A percentile compares a stretch with the other conserved stretches of the same genome.
These are phyloP conservation scores for Striga asiatica DNA, from an alignment of 257 asterid species.

Conservation along the genomic window DNA sequence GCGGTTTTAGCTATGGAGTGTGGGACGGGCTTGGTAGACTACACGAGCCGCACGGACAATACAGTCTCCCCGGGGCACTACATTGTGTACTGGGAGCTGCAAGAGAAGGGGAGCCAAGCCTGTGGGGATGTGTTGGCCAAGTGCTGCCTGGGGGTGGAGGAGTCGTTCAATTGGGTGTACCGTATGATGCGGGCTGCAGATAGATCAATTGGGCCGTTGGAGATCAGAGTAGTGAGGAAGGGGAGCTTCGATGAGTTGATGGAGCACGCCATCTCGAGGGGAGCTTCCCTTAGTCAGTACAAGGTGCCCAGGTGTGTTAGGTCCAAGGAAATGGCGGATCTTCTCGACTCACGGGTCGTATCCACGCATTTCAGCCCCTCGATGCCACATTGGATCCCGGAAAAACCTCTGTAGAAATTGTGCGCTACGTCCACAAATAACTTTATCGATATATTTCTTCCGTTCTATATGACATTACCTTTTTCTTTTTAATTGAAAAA, in stretches of 20 bases:
- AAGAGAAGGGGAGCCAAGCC: constrained; percentile 28
- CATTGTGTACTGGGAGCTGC: constrained; percentile 66
- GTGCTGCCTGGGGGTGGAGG: constrained; percentile 59
- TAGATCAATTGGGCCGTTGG: constrained; percentile 69
- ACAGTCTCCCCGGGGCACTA: constrained; percentile 68
- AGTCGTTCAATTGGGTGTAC: constrained; percentile 60
- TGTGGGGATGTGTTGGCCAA: constrained; percentile 26
- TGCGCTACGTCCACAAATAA: too few relatives aligned
- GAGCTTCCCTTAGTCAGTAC: constrained; percentile 79
- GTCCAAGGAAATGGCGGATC: constrained; percentile 56
- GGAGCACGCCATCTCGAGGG: constrained; percentile 79
- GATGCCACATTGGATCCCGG: constrained; percentile 57
- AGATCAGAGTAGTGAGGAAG: constrained; percentile 53
- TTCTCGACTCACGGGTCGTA: constrained; percentile 53
- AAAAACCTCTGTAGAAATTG: too few relatives aligned
- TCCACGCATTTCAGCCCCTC: constrained; percentile 56
- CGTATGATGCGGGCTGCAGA: constrained; percentile 70
- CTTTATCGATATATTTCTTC: too few relatives aligned
- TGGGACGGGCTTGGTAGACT: constrained; percentile 43
- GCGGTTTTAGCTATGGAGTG: constrained; percentile 16
- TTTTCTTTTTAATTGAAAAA: too few relatives aligned
- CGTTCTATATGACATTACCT: too few relatives aligned
- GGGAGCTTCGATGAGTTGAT: constrained; percentile 79
- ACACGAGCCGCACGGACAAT: constrained; percentile 62
- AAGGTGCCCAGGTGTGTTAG: constrained; percentile 83